Evolutionary conservation across 2,329 filamentous ascomycete genomes (phyloP).

Genomic region (Beauveria pseudobassiana): DNA sequence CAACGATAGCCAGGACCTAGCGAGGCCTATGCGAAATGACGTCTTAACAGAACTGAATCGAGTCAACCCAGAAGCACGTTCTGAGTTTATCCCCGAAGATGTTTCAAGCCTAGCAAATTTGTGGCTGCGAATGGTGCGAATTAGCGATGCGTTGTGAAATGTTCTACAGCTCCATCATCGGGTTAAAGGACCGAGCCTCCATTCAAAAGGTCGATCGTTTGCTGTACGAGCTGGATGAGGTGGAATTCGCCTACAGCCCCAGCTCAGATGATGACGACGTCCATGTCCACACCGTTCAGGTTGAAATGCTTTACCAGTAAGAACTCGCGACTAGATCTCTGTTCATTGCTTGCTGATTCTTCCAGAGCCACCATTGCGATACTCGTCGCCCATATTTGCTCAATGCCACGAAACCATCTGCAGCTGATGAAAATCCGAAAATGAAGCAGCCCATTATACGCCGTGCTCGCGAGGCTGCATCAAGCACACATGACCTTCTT

Average conservation of each 20-base stretch:
- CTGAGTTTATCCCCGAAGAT: neutral
- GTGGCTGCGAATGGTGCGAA: neutral
- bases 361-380: neutral
- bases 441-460: neutral
- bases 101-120: neutral
- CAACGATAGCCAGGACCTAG: neutral
- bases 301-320: constrained; percentile 1
- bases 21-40: neutral
- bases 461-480: constrained; percentile 3
- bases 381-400: neutral
- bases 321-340: neutral
- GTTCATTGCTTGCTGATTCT: neutral
- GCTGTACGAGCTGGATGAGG: neutral
- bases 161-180: constrained; percentile 1
- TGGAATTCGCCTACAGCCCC: neutral
- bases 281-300: neutral
- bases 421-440: neutral
- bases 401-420: neutral
- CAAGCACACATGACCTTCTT: neutral
- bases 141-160: neutral
- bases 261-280: neutral
- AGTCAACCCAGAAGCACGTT: neutral
- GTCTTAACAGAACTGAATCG: neutral
- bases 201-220: neutral
- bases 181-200: neutral